Conservation (phyloP, 805 yeast species). For the Monosporozyma servazzii region DNA sequence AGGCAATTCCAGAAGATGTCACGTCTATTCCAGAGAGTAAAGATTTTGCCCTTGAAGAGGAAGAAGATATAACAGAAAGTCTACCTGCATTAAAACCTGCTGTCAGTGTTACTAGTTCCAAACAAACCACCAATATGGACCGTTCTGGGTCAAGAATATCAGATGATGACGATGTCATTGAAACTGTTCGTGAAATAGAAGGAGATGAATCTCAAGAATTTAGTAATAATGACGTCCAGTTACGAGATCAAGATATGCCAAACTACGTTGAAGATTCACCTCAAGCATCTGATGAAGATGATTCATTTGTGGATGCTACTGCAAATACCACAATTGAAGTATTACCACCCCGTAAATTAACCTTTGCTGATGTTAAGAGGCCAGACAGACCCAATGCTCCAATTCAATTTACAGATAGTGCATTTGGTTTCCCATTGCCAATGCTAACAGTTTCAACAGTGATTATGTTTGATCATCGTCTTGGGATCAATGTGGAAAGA, state of each 20-base stretch:
- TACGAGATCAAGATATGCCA: not conserved
- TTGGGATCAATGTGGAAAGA: slow-evolving; percentile 91
- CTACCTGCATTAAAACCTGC: slow-evolving; percentile 14
- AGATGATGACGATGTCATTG: slow-evolving; percentile 7
- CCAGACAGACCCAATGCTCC: slow-evolving; percentile 45
- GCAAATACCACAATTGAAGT: slow-evolving; percentile 4
- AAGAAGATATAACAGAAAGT: not conserved
- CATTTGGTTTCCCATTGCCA: slow-evolving; percentile 82
- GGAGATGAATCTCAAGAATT: slow-evolving; percentile 19
- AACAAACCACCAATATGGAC: slow-evolving; percentile 5
- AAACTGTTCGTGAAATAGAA: slow-evolving; percentile 15
- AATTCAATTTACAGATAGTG: slow-evolving; percentile 59
- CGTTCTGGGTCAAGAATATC: not conserved
- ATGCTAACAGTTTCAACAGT: slow-evolving; percentile 69
- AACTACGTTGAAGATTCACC: not conserved
- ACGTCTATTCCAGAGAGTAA: not conserved
- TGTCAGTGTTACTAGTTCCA: slow-evolving; percentile 13
- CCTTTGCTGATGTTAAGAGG: slow-evolving; percentile 30
- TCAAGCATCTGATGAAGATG: not conserved
- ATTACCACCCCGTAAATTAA: slow-evolving; percentile 28
- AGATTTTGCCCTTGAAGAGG: not conserved
- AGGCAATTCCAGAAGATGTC: not conserved
- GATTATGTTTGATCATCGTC: slow-evolving; percentile 74
- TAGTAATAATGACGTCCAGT: slow-evolving; percentile 4
- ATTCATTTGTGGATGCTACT: slow-evolving; percentile 1